Base-by-base conservation (phyloP, 768 basidiomycete species). In the Russula lepida region DNA sequence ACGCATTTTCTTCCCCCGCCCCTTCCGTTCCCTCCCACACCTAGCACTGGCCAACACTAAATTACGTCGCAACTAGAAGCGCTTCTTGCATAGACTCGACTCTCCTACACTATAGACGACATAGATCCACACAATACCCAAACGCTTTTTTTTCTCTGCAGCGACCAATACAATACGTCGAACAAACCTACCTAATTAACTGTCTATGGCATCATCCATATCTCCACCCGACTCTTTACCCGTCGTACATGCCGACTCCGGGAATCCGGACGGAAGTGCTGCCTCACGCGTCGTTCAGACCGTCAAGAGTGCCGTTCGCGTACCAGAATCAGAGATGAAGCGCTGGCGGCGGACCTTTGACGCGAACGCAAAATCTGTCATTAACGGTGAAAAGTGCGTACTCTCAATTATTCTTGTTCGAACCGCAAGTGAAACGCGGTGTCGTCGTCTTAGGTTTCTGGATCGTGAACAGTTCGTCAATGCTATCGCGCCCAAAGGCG, bases 321-420 rank as follows among this genome's bases (percentile, higher is more conserved):
- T 84, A 32, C 89, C 86, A 37, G 92, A 95, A 71, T 85, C 73
- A 68, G 94, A 98, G 74, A 75, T 94, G 53, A 88, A 82, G 72
- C 83, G 90, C 65, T 98, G 95, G 95, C 84, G 82, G 71, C 81
- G 92, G 68, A 84, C 83, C 2, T 98, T 97, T 73, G 94, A 97
- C 59, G 67, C 80, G 46, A 88, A 92, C 70, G 88, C 94, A 47
- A 89, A 85, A 72, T 75, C 77, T 49, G 78, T 84, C 35, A 71
- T 84, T 37, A 81, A 88, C 46, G 89, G 87, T 53, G 86, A 93
- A 74, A 92, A 86, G 94, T 95, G 74, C 74, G 85, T 79, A 15
- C 11, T 12, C 23, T 37, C 12, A 25, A 6, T 35, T 19, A 13
- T 30, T 41, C 32, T 4, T 33, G 17, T 27, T n/a, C 28, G 15